These are phyloP conservation scores for Lasiodiplodia gonubiensis DNA, from an alignment of 2,329 filamentous ascomycete species.

Conservation along the genomic window DNA sequence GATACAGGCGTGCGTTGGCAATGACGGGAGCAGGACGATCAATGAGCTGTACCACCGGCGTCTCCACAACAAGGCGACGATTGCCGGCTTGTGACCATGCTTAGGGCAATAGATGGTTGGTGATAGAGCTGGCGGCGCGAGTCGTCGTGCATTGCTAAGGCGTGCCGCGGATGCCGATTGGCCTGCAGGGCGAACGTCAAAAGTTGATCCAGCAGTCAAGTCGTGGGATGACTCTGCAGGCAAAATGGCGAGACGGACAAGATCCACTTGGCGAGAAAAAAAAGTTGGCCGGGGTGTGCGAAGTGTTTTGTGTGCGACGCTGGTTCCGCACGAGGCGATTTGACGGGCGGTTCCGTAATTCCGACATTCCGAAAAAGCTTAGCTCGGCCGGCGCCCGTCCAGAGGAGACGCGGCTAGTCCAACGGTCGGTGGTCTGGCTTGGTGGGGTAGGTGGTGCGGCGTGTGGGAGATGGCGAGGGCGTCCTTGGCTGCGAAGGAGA, in stretches of 20 bases:
- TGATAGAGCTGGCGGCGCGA: conserved; percentile 8
- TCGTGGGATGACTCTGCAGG: background rate
- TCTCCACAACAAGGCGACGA: conserved; percentile 1
- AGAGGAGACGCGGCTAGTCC: background rate
- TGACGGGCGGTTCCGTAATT: conserved; percentile 17
- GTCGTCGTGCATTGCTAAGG: background rate
- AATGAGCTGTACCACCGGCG: conserved; percentile 7
- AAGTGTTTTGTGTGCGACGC: background rate
- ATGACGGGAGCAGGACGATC: background rate
- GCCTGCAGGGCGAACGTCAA: background rate
- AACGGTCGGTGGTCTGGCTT: background rate
- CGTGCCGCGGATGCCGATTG: conserved; percentile 11
- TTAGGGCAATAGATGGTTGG: background rate
- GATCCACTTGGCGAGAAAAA: conserved; percentile 19
- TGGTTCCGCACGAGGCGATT: conserved; percentile 15
- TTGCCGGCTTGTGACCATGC: conserved; percentile 4
- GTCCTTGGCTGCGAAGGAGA: background rate
- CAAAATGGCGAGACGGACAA: background rate
- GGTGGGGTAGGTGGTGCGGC: conserved; percentile 13
- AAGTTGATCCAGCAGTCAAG: too few species aligned
- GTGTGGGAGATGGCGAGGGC: background rate
- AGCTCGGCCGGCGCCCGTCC: background rate
- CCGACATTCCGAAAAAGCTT: conserved; percentile 24
- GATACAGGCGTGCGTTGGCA: conserved; percentile 1
- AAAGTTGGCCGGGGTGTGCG: conserved; percentile 4